These are phyloP conservation scores for Lentinula novae-zelandiae DNA, from an alignment of 1,284 basidiomycete species.

Conservation along the genomic window DNA sequence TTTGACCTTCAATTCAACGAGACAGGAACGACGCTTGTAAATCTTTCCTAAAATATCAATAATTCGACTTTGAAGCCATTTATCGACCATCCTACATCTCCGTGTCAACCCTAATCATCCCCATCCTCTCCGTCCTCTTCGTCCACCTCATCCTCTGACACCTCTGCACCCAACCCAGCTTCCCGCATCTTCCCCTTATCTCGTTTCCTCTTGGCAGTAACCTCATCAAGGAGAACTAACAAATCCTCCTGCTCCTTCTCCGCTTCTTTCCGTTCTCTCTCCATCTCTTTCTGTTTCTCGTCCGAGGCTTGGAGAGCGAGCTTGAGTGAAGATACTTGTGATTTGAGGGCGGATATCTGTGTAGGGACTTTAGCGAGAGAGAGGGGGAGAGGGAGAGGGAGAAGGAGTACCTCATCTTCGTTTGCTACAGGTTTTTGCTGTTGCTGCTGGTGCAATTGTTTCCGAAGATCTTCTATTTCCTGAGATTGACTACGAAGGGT, in stretches of 20 bases:
- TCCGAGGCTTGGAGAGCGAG: slow-evolving; percentile 52
- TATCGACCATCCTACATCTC: too few relatives aligned
- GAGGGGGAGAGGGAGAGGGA: not conserved
- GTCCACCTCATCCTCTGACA: slow-evolving; percentile 88
- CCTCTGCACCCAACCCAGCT: slow-evolving; percentile 63
- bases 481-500: slow-evolving; percentile 76
- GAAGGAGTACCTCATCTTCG: not conserved
- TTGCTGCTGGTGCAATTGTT: slow-evolving; percentile 35
- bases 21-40: too few relatives aligned
- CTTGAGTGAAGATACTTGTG: slow-evolving; percentile 42
- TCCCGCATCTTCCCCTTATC: slow-evolving; percentile 79
- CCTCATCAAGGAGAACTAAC: slow-evolving; percentile 89
- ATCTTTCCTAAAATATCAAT: too few relatives aligned
- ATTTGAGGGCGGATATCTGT: slow-evolving; percentile 37
- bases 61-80: too few relatives aligned
- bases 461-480: slow-evolving; percentile 67
- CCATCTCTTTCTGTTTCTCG: slow-evolving; percentile 66
- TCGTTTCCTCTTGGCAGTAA: slow-evolving; percentile 77
- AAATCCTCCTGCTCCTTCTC: slow-evolving; percentile 96
- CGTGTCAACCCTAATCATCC: slow-evolving; percentile 11
- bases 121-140: slow-evolving; percentile 64
- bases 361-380: not conserved
- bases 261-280: slow-evolving; percentile 68
- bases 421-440: not conserved
- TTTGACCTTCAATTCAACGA: too few relatives aligned